These are phyloP conservation scores for Silene vulgaris DNA, from an alignment of 179 eudicot genomes.

Conservation along the genomic window DNA sequence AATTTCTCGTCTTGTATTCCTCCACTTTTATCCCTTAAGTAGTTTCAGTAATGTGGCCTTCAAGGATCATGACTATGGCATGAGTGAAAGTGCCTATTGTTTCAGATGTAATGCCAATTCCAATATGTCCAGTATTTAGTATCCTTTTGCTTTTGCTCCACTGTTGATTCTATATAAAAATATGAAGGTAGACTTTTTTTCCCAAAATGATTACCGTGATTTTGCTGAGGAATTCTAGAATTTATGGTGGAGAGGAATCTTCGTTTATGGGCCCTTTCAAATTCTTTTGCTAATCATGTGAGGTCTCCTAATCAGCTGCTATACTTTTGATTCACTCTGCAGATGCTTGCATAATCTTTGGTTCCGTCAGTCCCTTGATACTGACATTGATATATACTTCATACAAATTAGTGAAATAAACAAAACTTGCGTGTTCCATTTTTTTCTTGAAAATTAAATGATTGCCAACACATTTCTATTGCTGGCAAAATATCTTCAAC, in stretches of 20 bases:
- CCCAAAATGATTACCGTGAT: no score
- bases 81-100: not conserved
- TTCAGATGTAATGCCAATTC: not conserved
- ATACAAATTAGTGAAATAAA: not conserved
- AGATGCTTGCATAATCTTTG: not conserved
- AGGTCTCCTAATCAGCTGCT: no score
- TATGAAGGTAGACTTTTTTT: no score
- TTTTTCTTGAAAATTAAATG: conserved; percentile 21
- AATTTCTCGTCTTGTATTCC: not conserved
- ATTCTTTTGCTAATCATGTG: no score
- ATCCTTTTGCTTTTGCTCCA: not conserved
- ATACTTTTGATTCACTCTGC: no score
- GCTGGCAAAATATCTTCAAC: conserved; percentile 9
- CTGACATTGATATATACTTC: not conserved
- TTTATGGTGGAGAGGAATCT: no score
- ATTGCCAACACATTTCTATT: not conserved
- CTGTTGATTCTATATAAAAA: no score
- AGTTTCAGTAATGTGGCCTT: not conserved
- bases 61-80: not conserved
- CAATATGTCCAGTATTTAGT: not conserved
- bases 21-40: not conserved
- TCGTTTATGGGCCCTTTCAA: no score
- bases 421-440: not conserved
- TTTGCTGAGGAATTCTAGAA: no score
- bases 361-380: not conserved